phyloP scores from a whole-genome alignment of 139 green algal genomes.

The Volvox africanus region DNA sequence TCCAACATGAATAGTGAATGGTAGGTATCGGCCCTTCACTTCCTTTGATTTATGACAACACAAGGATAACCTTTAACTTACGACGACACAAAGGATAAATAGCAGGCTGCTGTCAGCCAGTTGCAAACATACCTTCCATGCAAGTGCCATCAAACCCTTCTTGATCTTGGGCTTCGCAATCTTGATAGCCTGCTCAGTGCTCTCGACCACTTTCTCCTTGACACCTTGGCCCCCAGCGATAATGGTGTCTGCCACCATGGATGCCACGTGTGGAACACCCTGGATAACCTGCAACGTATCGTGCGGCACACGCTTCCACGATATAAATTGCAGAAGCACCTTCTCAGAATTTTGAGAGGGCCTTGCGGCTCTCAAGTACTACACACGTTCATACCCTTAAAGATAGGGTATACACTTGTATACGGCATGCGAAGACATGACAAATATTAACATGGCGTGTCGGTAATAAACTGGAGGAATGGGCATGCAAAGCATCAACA shows the following conservation, averaged over 20 bases:
- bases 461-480: too few relatives aligned
- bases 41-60: too few relatives aligned
- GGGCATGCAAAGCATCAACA: too few relatives aligned
- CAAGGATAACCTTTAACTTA: background rate
- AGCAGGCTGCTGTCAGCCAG: background rate
- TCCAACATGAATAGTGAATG: too few relatives aligned
- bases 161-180: constrained; percentile 44
- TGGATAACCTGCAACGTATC: constrained; percentile 13
- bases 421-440: background rate
- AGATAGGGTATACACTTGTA: background rate
- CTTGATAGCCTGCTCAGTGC: constrained; percentile 5
- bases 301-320: too few relatives aligned
- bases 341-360: too few relatives aligned
- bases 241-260: constrained; percentile 4
- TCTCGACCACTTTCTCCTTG: constrained; percentile 35
- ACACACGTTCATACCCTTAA: background rate
- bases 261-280: background rate
- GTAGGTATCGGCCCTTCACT: too few relatives aligned
- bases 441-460: too few relatives aligned
- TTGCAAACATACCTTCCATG: constrained; percentile 15
- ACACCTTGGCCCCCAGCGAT: constrained; percentile 9
- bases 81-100: background rate
- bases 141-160: background rate
- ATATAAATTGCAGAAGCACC: too few relatives aligned
- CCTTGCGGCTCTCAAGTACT: too few relatives aligned